phyloP scores from a whole-genome alignment of 805 yeast genomes.

The Saccharomycopsis sp. region DNA sequence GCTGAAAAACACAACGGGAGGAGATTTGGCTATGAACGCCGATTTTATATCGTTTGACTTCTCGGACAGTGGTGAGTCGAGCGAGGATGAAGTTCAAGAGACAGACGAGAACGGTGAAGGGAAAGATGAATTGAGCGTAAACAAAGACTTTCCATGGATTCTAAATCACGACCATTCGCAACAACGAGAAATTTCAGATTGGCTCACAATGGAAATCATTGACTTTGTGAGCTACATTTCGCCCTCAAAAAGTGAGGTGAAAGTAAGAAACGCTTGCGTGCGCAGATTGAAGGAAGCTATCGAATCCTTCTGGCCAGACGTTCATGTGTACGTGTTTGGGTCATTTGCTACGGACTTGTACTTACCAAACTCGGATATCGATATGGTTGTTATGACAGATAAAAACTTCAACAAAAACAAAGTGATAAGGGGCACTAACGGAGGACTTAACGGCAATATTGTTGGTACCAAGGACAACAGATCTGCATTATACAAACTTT shows the following conservation, averaged over 20 bases:
- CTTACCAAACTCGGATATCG: constrained; percentile 93
- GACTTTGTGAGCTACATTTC: constrained; percentile 83
- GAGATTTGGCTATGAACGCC: constrained; percentile 32
- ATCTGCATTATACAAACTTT: constrained; percentile 61
- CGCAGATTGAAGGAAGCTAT: constrained; percentile 48
- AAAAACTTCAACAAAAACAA: constrained; percentile 33
- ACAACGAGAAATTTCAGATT: constrained; percentile 73
- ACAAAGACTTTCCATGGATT: constrained; percentile 55
- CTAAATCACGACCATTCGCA: constrained; percentile 68
- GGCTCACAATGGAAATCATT: constrained; percentile 79
- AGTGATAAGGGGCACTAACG: background rate
- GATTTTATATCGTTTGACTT: constrained; percentile 38
- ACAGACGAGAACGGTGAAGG: constrained; percentile 20
- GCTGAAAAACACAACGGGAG: constrained; percentile 14
- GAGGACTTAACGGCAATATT: constrained; percentile 2
- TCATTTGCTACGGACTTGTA: constrained; percentile 91
- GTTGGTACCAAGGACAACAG: constrained; percentile 41
- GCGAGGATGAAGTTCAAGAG: constrained; percentile 20
- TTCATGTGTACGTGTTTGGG: constrained; percentile 83
- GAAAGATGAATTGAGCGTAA: constrained; percentile 2
- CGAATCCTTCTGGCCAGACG: constrained; percentile 62
- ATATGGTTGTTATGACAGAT: constrained; percentile 74
- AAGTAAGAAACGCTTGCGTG: constrained; percentile 59
- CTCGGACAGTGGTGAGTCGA: constrained; percentile 26
- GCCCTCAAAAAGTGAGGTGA: constrained; percentile 71